Conservation (phyloP, 192 early-diverging fungal species). For the Backusella luteola region DNA sequence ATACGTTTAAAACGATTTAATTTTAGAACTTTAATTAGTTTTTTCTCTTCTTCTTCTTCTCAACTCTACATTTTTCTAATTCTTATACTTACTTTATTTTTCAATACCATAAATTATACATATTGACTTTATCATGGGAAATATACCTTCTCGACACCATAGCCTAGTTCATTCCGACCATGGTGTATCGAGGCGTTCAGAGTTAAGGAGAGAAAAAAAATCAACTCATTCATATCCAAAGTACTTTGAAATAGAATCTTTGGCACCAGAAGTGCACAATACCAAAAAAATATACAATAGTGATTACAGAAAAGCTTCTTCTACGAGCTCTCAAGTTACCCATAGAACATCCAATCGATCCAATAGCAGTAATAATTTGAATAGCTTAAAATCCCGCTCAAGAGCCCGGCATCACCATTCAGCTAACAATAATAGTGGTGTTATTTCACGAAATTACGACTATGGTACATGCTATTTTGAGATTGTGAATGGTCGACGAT, state of each 20-base stretch:
- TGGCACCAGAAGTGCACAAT: neutral
- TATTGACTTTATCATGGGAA: neutral
- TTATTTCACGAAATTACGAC: neutral
- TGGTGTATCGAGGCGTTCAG: neutral
- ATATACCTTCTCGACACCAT: neutral
- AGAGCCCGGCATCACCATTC: neutral
- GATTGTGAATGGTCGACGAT: neutral
- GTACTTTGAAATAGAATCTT: neutral
- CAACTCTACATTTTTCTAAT: neutral
- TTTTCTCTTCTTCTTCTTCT: neutral
- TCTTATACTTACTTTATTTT: neutral
- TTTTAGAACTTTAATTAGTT: neutral
- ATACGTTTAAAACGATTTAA: neutral
- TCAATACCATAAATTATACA: neutral
- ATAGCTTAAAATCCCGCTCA: neutral
- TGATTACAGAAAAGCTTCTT: neutral
- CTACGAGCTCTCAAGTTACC: neutral
- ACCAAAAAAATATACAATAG: neutral
- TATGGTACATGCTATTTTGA: slow-evolving; percentile 7
- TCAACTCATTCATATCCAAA: neutral
- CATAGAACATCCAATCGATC: neutral
- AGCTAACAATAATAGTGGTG: neutral
- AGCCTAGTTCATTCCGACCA: neutral
- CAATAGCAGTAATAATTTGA: neutral
- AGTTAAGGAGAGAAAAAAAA: neutral